These are phyloP conservation scores for Eutrema heterophyllum DNA, from an alignment of 345 rosid genomes.

Conservation along the genomic window DNA sequence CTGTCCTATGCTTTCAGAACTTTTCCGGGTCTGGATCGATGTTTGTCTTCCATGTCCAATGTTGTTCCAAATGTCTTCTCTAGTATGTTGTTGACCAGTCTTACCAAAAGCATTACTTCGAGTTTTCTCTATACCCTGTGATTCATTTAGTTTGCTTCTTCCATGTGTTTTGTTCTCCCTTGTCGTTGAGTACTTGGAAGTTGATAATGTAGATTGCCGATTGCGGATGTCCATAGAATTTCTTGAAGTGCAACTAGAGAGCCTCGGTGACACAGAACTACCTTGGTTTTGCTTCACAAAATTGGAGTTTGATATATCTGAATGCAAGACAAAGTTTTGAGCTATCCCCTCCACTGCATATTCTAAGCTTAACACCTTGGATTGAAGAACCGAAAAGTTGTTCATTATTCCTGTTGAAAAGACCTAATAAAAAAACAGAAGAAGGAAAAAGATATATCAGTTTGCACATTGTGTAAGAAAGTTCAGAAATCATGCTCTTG, in stretches of 20 bases:
- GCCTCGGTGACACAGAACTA: conserved; percentile 47
- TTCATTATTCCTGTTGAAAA: conserved; percentile 63
- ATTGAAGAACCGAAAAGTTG: conserved; percentile 57
- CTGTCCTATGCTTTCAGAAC: conserved; percentile 27
- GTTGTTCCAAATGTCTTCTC: conserved; percentile 45
- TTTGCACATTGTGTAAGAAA: not conserved
- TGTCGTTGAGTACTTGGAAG: conserved; percentile 43
- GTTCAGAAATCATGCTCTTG: not conserved
- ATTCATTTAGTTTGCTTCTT: conserved; percentile 44
- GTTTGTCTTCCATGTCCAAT: conserved; percentile 37
- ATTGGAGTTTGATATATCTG: conserved; percentile 43
- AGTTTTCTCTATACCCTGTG: conserved; percentile 42
- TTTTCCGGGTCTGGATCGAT: conserved; percentile 37
- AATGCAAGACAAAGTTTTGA: conserved; percentile 37
- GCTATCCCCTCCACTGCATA: conserved; percentile 57
- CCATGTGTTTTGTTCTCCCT: conserved; percentile 50
- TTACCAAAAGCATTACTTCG: conserved; percentile 37
- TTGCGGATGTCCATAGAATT: conserved; percentile 49
- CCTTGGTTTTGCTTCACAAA: conserved; percentile 47
- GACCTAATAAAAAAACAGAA: conserved; percentile 36
- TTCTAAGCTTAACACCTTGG: conserved; percentile 75
- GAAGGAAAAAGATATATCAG: not conserved
- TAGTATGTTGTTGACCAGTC: conserved; percentile 30
- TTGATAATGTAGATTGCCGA: conserved; percentile 42
- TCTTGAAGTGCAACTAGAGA: conserved; percentile 70